Percentiles rank a stretch among this genome's conserved stretches.
phyloP scores from a whole-genome alignment of 1,139 yeast species.

The Debaryomyces fabryi region DNA sequence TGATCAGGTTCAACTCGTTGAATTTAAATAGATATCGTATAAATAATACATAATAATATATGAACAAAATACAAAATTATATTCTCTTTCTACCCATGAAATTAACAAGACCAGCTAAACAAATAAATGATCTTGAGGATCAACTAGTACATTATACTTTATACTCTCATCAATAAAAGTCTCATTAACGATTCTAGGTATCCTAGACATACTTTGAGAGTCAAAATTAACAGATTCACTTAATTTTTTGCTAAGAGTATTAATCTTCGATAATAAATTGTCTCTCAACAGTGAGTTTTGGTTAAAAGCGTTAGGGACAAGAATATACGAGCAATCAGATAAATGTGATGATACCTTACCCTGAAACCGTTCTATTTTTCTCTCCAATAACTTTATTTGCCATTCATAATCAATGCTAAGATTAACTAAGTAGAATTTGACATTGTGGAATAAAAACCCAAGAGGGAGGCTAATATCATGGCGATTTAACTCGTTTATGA shows the following conservation, averaged over 20 bases:
- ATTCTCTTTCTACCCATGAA: not conserved
- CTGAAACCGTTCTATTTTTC: constrained; percentile 34
- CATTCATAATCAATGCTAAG: constrained; percentile 7
- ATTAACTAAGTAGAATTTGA: constrained; percentile 28
- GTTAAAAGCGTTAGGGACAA: constrained; percentile 17
- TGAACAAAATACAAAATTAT: too few relatives aligned
- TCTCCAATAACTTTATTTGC: constrained; percentile 14
- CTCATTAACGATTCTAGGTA: constrained; percentile 52
- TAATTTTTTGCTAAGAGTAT: constrained; percentile 21
- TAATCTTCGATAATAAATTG: constrained; percentile 13
- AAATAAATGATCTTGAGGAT: constrained; percentile 43
- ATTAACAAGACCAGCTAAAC: constrained; percentile 2
- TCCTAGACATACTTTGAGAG: constrained; percentile 20
- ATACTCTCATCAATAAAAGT: constrained; percentile 49
- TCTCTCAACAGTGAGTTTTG: constrained; percentile 11
- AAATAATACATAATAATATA: too few relatives aligned
- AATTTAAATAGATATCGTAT: not conserved
- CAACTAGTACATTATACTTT: constrained; percentile 40
- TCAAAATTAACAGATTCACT: constrained; percentile 22
- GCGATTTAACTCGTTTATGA: constrained; percentile 12
- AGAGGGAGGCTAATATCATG: constrained; percentile 20
- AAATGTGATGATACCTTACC: constrained; percentile 27
- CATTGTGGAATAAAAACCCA: constrained; percentile 23
- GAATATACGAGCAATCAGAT: constrained; percentile 28
- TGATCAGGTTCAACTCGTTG: not conserved